Base-by-base conservation (phyloP, 164 flowering plant genomes). In the Nymphaea thermarum region DNA sequence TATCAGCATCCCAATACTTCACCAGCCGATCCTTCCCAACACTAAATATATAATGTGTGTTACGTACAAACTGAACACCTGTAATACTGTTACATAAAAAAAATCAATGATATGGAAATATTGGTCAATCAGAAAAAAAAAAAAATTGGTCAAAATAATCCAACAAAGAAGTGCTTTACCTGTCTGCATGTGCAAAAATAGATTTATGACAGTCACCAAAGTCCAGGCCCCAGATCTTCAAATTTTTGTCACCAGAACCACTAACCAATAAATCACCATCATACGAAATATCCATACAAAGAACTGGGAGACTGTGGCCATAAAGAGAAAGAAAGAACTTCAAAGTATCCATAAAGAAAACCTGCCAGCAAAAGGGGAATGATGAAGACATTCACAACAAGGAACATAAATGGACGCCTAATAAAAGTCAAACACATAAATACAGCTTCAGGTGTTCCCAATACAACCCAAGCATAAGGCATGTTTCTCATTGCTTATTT, bases 1-100 rank as follows among this genome's bases (percentile, higher is more conserved):
- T 95, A 80, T 95, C 99, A 47, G 97, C 98, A 84, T 95, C 99
- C 98, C 99, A 95, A 76, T 95, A 95, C 68, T 92, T 95, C 36
- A 95, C 83, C 43, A 87, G 82, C 36, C 89, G 89, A 77, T 95
- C 99, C 75, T 88, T 92, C 65, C 99, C 99, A 71, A 82, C 91
- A 68, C 97, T 95, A 62, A 95, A 92, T 78, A 95, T 18, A 76
- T 95, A 95, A 77, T 92, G 99, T 6, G 99, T 92, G 66, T 86
- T 89, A 65, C 70, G 80, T 11, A 95, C 99, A 84, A 95, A 95
- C 71, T 85, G 82, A 73, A 92, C 98, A 53, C 84, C 97, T 85
- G 77, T 85, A 18, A 95, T 92, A 86, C 98, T 95, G 88, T 65
- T 71, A 73, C 55, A 43, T 80, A 80, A 17, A 62, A 62, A 8